Evolutionary conservation across 1,284 basidiomycete genomes (phyloP).

Genomic region (Flammula alnicola): DNA sequence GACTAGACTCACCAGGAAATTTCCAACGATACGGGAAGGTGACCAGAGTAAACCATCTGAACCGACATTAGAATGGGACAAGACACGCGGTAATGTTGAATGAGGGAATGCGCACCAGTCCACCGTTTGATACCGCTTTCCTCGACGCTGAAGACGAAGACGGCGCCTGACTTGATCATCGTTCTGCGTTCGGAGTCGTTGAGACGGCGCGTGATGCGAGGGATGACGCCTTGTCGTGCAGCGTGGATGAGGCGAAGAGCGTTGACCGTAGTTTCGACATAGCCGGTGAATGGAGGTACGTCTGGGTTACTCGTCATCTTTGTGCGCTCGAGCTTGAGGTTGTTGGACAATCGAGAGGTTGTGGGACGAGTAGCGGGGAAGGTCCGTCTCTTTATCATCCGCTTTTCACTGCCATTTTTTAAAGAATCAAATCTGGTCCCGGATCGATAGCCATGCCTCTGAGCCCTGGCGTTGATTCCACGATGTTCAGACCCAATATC

Average conservation of each 20-base stretch:
- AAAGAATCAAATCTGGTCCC: conserved; percentile 42
- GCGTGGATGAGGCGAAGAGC: conserved; percentile 81
- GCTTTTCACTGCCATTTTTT: conserved; percentile 34
- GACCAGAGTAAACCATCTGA: conserved; percentile 79
- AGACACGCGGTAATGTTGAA: conserved; percentile 4
- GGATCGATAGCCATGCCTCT: conserved; percentile 38
- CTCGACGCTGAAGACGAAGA: conserved; percentile 83
- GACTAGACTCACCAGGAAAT: conserved; percentile 69
- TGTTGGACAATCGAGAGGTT: conserved; percentile 53
- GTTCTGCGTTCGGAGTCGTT: conserved; percentile 75
- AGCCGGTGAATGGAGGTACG: conserved; percentile 66
- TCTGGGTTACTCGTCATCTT: conserved; percentile 52
- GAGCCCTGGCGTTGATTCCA: conserved; percentile 27
- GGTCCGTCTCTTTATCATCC: conserved; percentile 47
- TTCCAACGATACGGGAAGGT: conserved; percentile 80
- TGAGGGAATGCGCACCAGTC: conserved; percentile 52
- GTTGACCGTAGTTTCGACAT: conserved; percentile 78
- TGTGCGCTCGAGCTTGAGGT: conserved; percentile 49
- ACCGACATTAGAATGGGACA: conserved; percentile 16
- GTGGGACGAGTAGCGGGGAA: conserved; percentile 45
- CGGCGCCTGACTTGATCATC: conserved; percentile 79
- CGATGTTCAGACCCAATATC: conserved; percentile 18
- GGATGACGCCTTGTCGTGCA: conserved; percentile 71
- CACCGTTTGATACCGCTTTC: conserved; percentile 85
- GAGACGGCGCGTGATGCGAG: conserved; percentile 76